phyloP scores from a whole-genome alignment of 305 asterid genomes.

The Solanum hybrid region DNA sequence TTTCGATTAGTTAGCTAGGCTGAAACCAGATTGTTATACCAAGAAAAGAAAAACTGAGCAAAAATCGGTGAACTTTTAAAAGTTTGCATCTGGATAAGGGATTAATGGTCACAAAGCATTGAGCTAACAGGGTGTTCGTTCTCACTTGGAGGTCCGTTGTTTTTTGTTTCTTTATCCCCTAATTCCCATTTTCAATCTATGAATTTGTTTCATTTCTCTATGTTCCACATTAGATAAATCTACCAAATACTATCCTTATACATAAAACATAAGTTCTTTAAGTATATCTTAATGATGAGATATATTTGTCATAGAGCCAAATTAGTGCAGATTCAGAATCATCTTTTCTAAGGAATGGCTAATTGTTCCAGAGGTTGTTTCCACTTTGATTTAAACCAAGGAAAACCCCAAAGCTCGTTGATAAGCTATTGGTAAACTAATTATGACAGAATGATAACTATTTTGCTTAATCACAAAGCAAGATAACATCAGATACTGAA shows the following conservation, averaged over 20 bases:
- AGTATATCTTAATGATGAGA: background rate
- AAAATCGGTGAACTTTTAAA: background rate
- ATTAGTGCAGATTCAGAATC: background rate
- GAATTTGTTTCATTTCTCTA: background rate
- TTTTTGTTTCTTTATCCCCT: background rate
- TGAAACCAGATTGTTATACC: background rate
- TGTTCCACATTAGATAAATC: background rate
- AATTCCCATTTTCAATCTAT: background rate
- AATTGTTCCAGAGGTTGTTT: background rate
- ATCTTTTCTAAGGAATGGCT: background rate
- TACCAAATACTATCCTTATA: background rate
- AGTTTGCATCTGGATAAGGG: background rate
- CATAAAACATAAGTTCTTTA: background rate
- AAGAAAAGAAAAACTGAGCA: background rate
- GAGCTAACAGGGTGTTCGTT: background rate
- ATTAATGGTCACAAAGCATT: background rate
- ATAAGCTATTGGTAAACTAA: background rate
- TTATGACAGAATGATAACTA: background rate
- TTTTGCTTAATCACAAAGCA: background rate
- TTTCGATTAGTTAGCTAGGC: background rate
- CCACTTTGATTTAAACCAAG: background rate
- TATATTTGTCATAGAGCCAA: background rate
- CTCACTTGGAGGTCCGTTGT: background rate
- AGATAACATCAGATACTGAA: background rate
- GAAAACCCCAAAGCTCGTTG: background rate